These are phyloP conservation scores for Rickenella mellea DNA, from an alignment of 768 basidiomycete species.

Conservation along the genomic window DNA sequence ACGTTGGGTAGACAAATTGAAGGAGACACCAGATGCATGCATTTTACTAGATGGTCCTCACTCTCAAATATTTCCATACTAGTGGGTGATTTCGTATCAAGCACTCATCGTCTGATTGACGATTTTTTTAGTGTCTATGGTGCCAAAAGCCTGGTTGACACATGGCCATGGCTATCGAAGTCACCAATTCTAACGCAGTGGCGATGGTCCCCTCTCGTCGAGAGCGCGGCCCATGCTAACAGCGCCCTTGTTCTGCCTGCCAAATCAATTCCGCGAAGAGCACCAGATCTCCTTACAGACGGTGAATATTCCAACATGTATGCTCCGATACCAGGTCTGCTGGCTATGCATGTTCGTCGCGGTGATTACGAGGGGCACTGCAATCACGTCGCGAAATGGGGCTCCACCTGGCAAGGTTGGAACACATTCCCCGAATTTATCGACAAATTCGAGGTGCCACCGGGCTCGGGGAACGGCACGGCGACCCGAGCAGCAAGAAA, in stretches of 20 bases:
- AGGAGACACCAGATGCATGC: constrained; percentile 35
- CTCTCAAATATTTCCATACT: constrained; percentile 40
- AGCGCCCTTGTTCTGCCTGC: constrained; percentile 26
- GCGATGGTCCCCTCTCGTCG: constrained; percentile 54
- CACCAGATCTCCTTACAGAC: neutral
- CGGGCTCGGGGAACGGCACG: constrained; percentile 1
- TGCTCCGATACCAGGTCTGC: constrained; percentile 35
- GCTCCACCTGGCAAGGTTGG: constrained; percentile 37
- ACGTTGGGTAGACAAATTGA: constrained; percentile 36
- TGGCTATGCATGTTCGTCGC: constrained; percentile 48
- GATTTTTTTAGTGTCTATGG: constrained; percentile 24
- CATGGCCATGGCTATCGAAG: constrained; percentile 28
- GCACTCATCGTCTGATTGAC: constrained; percentile 3
- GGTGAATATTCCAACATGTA: constrained; percentile 4
- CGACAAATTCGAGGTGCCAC: constrained; percentile 31
- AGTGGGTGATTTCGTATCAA: constrained; percentile 26
- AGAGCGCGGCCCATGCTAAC: constrained; percentile 39
- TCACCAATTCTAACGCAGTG: constrained; percentile 38
- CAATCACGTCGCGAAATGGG: constrained; percentile 27
- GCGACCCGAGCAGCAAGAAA: constrained; percentile 19
- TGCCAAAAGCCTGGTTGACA: constrained; percentile 27
- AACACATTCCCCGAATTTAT: constrained; percentile 42
- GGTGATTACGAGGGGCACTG: constrained; percentile 50
- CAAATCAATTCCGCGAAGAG: neutral
- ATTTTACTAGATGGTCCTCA: constrained; percentile 31